Conservation (phyloP, 805 yeast genomes). For the Candida caryicola region DNA sequence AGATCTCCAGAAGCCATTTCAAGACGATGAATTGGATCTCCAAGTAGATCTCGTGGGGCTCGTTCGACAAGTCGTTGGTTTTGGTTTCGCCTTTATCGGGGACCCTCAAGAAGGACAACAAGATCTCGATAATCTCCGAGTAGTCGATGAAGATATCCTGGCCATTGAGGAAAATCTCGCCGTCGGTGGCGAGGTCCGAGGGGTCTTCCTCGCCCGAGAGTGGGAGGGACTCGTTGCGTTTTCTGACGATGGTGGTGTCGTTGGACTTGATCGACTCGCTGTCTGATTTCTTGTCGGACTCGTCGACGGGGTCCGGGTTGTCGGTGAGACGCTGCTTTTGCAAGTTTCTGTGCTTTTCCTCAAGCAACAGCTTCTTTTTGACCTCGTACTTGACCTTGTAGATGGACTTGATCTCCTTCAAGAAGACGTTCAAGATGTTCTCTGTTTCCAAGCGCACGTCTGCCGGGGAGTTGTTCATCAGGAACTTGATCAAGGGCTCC, state of each 20-base stretch:
- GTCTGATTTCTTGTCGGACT: conserved; percentile 11
- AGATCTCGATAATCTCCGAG: conserved; percentile 73
- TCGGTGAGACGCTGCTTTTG: not conserved
- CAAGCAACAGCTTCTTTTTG: conserved; percentile 23
- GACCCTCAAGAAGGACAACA: conserved; percentile 76
- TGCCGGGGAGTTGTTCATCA: conserved; percentile 72
- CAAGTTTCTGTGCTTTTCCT: conserved; percentile 12
- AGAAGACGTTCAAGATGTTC: conserved; percentile 65
- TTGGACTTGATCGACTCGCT: conserved; percentile 23
- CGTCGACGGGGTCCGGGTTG: not conserved
- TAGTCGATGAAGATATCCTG: conserved; percentile 83
- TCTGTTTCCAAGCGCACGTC: conserved; percentile 88
- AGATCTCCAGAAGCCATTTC: conserved; percentile 75
- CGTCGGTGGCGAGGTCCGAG: conserved; percentile 11
- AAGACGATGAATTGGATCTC: conserved; percentile 78
- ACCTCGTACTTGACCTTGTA: conserved; percentile 61
- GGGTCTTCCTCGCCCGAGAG: conserved; percentile 1
- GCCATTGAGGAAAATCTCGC: conserved; percentile 33
- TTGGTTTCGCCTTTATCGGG: conserved; percentile 27
- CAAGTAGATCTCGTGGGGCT: conserved; percentile 35
- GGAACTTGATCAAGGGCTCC: conserved; percentile 75
- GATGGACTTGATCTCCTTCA: conserved; percentile 79
- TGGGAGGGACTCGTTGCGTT: conserved; percentile 3
- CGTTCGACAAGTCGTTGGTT: conserved; percentile 24
- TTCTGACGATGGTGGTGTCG: conserved; percentile 24